Percentiles rank a stretch among this genome's conserved stretches.
Evolutionary conservation across 2,329 filamentous ascomycete species (phyloP).

Genomic region (Cladosporium sp.): DNA sequence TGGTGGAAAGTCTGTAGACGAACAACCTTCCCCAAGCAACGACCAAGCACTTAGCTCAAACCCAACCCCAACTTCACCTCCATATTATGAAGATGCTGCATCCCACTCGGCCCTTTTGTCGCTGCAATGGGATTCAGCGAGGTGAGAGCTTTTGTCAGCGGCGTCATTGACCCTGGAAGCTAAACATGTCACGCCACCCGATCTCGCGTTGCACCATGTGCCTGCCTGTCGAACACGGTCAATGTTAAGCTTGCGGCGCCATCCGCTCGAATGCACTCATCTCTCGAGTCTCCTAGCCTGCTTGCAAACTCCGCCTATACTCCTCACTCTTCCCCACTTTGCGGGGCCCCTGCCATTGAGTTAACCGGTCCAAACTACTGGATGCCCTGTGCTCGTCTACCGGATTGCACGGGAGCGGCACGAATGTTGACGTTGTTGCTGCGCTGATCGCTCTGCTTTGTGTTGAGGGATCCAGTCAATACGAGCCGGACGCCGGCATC

Average conservation of each 20-base stretch:
- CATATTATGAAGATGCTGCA: not conserved
- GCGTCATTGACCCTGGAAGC: not conserved
- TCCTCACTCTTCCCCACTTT: slow-evolving; percentile 17
- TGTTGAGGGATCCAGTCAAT: slow-evolving; percentile 6
- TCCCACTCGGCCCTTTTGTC: slow-evolving; percentile 18
- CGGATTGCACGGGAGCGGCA: slow-evolving; percentile 16
- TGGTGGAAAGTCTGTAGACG: not conserved
- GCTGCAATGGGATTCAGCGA: not conserved
- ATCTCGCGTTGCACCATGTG: slow-evolving; percentile 6
- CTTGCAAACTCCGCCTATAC: not conserved
- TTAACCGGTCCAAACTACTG: not conserved
- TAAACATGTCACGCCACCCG: slow-evolving; percentile 15
- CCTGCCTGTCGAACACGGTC: not conserved
- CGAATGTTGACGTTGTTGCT: slow-evolving; percentile 16
- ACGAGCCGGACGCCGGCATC: not conserved
- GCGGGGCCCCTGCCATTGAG: slow-evolving; percentile 12
- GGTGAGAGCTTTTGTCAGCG: not conserved
- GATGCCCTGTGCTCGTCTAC: not conserved
- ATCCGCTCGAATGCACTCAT: slow-evolving; percentile 1
- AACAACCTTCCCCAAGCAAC: slow-evolving; percentile 14
- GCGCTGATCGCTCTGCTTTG: slow-evolving; percentile 14
- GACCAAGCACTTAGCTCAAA: slow-evolving; percentile 12
- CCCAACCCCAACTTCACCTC: slow-evolving; percentile 16
- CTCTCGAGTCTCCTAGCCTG: not conserved
- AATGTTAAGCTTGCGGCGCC: slow-evolving; percentile 13